Evolutionary conservation across 1,139 yeast species (phyloP), one percentile per base, ranked within the genome.

Genomic region (Suhomyces bolitotheri): DNA sequence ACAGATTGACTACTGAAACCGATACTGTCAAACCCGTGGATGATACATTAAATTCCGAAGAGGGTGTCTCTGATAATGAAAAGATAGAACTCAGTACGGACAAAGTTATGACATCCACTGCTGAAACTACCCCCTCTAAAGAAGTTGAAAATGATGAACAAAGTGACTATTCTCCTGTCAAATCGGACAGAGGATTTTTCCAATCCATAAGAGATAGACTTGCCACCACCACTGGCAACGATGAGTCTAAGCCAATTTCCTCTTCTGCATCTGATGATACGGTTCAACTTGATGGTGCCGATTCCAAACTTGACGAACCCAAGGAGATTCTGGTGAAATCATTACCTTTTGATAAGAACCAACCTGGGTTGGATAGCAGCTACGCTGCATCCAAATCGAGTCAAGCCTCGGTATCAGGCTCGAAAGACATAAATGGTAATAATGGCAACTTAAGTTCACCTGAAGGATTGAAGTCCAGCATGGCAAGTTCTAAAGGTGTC

Each of bases 71-170:
- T 10, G 57, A 56, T 31, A 45, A 45, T 32, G 60, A 56, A 7
- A 47, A 46, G 22, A 44, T 36, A n/a, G 54, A 48, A 15, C 34
- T 40, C 11, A 46, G 53, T 33, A 44, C 45, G 10, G 50, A 46
- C n/a, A 50, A 49, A 25, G 40, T 43, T 9, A 36, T 45, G 24
- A 43, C 49, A 4, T 50, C 62, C 4, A 60, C 64, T 7, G 64
- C 64, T 5, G 65, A 60, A 45, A 60, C 66, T 4, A 58, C 65
- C 0, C 65, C 65, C 12, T 50, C 62, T 2, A 58, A 55, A 31
- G 62, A 58, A 20, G 40, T 34, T 12, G 51, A 46, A 11, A 44
- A 42, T 9, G 51, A 45, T 12, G 51, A 50, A 19, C 34, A 34
- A 29, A 32, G 44, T 25, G 40, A 39, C 15, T 31, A 25, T 10